Evolutionary conservation across 805 yeast species (phyloP).

Genomic region (Saturnispora hagleri): DNA sequence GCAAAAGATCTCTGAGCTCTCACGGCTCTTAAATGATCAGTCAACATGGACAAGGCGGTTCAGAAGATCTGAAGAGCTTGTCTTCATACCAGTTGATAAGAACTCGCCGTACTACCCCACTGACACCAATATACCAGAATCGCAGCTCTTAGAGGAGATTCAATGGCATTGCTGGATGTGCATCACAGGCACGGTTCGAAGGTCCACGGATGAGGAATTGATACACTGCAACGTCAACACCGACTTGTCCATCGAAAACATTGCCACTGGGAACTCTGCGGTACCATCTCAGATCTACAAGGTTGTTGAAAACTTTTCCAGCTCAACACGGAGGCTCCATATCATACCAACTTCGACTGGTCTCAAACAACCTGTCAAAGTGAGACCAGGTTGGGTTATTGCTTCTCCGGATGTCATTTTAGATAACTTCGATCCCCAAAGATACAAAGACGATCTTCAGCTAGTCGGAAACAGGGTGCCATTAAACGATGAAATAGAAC

Average conservation of each 20-base stretch:
- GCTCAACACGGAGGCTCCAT: constrained; percentile 74
- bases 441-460: constrained; percentile 36
- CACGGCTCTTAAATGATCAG: constrained; percentile 34
- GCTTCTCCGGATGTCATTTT: constrained; percentile 75
- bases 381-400: constrained; percentile 87
- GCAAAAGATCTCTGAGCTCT: constrained; percentile 55
- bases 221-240: constrained; percentile 92
- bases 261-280: constrained; percentile 31
- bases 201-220: constrained; percentile 73
- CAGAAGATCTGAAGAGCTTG: constrained; percentile 83
- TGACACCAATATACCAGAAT: constrained; percentile 35
- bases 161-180: constrained; percentile 99
- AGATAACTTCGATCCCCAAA: constrained; percentile 51
- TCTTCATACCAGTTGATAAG: constrained; percentile 64
- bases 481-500: constrained; percentile 63
- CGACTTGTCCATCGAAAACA: constrained; percentile 66
- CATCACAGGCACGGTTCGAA: constrained; percentile 85
- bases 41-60: constrained; percentile 48
- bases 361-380: constrained; percentile 47
- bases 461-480: constrained; percentile 51
- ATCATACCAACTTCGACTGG: constrained; percentile 73
- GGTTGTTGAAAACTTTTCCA: constrained; percentile 83
- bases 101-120: constrained; percentile 59
- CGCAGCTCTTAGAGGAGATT: constrained; percentile 51
- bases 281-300: constrained; percentile 72